Evolutionary conservation across 176 grass and related monocot genomes (phyloP).

Genomic region (Alopecurus myosuroides): DNA sequence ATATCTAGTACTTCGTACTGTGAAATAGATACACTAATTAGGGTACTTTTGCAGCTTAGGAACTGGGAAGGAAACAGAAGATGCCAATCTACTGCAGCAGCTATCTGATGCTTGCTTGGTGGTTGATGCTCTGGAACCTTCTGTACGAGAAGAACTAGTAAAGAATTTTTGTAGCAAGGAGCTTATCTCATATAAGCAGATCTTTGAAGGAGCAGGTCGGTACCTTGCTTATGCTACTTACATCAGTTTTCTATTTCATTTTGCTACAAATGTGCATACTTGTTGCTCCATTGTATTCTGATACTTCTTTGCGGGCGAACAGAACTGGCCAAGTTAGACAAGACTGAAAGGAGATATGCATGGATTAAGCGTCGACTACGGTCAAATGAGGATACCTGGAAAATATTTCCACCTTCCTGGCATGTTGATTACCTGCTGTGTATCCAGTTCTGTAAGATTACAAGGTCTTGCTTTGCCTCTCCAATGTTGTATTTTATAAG

Average conservation of each 20-base stretch:
- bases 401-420: constrained; percentile 94
- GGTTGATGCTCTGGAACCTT: constrained; percentile 96
- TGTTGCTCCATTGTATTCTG: constrained; percentile 22
- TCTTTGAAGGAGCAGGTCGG: constrained; percentile 98
- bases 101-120: constrained; percentile 96
- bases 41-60: constrained; percentile 74
- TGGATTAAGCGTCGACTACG: constrained; percentile 92
- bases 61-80: constrained; percentile 99
- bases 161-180: constrained; percentile 99
- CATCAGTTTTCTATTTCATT: background rate
- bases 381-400: constrained; percentile 98
- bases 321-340: constrained; percentile 98
- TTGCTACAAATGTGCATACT: background rate
- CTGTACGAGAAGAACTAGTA: constrained; percentile 96
- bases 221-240: constrained; percentile 23
- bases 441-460: constrained; percentile 99
- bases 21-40: background rate
- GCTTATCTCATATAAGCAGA: constrained; percentile 91
- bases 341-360: constrained; percentile 98
- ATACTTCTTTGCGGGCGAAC: constrained; percentile 8
- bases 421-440: constrained; percentile 97
- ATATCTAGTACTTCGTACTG: background rate
- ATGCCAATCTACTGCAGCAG: constrained; percentile 80
- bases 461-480: constrained; percentile 59
- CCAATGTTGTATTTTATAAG: constrained; percentile 12